Conservation (phyloP, 2,329 filamentous ascomycete genomes). For the Amesomyces nigricolor region DNA sequence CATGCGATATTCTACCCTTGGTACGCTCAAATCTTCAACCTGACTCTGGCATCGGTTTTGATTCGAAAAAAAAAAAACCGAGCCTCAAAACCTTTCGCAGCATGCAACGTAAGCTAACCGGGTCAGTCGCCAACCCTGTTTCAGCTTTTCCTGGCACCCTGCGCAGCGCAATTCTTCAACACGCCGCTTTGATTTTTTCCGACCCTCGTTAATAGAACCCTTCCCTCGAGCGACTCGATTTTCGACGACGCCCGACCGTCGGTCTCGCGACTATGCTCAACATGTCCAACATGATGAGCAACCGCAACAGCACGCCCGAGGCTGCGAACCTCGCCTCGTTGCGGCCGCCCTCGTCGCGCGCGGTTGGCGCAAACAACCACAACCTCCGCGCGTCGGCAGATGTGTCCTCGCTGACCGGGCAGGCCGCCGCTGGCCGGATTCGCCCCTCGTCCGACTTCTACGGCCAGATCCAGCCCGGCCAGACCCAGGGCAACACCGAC, state of each 20-base stretch:
- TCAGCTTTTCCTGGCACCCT: slow-evolving; percentile 33
- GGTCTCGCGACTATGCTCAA: slow-evolving; percentile 42
- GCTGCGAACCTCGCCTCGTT: slow-evolving; percentile 75
- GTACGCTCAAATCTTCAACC: slow-evolving; percentile 13
- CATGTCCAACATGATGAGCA: slow-evolving; percentile 68
- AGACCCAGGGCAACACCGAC: slow-evolving; percentile 63
- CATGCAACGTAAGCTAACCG: slow-evolving; percentile 29
- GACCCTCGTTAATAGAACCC: slow-evolving; percentile 10
- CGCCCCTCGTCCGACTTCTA: slow-evolving; percentile 95
- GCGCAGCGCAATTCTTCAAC: slow-evolving; percentile 22
- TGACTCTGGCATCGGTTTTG: slow-evolving; percentile 30
- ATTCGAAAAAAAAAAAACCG: slow-evolving; percentile 24
- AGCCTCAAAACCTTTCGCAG: slow-evolving; percentile 34
- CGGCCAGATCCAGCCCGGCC: slow-evolving; percentile 65
- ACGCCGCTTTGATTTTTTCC: slow-evolving; percentile 15
- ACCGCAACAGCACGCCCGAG: slow-evolving; percentile 97
- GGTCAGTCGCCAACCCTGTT: slow-evolving; percentile 33
- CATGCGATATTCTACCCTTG: slow-evolving; percentile 18
- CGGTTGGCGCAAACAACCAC: slow-evolving; percentile 67
- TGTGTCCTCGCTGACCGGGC: slow-evolving; percentile 72
- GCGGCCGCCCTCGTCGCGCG: slow-evolving; percentile 73
- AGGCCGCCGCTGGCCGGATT: slow-evolving; percentile 68
- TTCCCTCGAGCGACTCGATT: neutral
- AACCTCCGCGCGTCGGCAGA: slow-evolving; percentile 85
- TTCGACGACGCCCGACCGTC: slow-evolving; percentile 8